Evolutionary conservation across 352 stramenopile genomes (phyloP).

Genomic region (Phytophthora agathidicida): DNA sequence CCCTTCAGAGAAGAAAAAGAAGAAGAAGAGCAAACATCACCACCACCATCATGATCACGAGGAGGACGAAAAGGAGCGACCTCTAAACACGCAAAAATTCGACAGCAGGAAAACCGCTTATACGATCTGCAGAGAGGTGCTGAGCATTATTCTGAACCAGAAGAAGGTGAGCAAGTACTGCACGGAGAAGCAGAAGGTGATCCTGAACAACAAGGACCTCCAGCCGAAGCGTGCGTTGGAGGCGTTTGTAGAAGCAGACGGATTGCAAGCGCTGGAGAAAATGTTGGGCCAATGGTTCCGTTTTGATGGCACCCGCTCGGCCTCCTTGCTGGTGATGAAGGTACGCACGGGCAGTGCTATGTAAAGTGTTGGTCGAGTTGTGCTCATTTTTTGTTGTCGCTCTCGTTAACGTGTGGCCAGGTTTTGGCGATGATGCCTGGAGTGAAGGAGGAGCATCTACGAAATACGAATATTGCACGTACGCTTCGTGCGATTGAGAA

Average conservation of each 20-base stretch:
- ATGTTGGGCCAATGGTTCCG: constrained; percentile 63
- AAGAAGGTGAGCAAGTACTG: constrained; percentile 48
- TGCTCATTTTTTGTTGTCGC: no score
- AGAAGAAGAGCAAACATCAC: constrained; percentile 33
- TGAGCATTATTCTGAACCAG: constrained; percentile 60
- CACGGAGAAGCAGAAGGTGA: constrained; percentile 58
- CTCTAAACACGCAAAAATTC: constrained; percentile 55
- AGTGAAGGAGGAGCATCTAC: constrained; percentile 56
- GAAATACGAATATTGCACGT: constrained; percentile 63
- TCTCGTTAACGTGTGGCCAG: constrained; percentile 5
- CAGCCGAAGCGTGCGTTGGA: constrained; percentile 63
- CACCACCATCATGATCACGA: constrained; percentile 9
- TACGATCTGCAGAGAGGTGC: constrained; percentile 51
- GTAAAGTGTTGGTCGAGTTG: no score
- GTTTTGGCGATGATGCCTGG: constrained; percentile 57
- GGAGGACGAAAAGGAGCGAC: constrained; percentile 21
- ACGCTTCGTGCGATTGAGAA: constrained; percentile 57
- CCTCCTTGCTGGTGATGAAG: constrained; percentile 65
- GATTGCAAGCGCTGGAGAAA: constrained; percentile 53
- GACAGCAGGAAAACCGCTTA: constrained; percentile 54
- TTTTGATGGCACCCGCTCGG: constrained; percentile 45
- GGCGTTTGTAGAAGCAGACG: constrained; percentile 67
- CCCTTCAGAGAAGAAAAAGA: constrained; percentile 23
- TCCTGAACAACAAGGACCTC: constrained; percentile 71
- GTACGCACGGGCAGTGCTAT: no score